phyloP scores from a whole-genome alignment of 2,329 filamentous ascomycete species.

The Cladophialophora immunda region DNA sequence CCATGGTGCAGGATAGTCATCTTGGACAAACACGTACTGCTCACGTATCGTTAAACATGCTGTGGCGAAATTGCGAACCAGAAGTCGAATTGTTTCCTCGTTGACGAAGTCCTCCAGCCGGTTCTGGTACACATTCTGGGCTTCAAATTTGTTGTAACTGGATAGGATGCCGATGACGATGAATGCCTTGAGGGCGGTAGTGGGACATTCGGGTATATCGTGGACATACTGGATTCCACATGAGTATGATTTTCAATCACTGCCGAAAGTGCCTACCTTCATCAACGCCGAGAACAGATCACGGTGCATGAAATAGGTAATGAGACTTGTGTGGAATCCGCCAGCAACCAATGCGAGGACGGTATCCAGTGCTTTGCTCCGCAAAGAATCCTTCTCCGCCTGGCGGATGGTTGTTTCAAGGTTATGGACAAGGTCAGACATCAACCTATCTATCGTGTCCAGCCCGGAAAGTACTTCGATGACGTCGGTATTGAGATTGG shows the following conservation, averaged over 20 bases:
- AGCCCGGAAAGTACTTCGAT: slow-evolving; percentile 89
- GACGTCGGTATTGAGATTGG: slow-evolving; percentile 93
- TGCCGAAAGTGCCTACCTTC: slow-evolving; percentile 69
- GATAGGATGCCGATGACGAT: slow-evolving; percentile 84
- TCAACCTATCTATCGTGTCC: slow-evolving; percentile 84
- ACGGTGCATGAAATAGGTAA: slow-evolving; percentile 93
- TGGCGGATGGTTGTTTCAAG: slow-evolving; percentile 84
- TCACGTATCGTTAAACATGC: slow-evolving; percentile 74
- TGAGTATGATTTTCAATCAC: slow-evolving; percentile 27
- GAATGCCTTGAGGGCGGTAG: slow-evolving; percentile 74
- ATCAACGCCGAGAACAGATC: slow-evolving; percentile 94
- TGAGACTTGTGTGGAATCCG: slow-evolving; percentile 92
- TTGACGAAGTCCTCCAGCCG: slow-evolving; percentile 96
- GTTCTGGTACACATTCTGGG: slow-evolving; percentile 93
- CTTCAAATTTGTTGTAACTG: slow-evolving; percentile 99
- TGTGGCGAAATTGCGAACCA: slow-evolving; percentile 77
- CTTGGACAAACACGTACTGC: slow-evolving; percentile 84
- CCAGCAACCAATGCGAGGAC: slow-evolving; percentile 86
- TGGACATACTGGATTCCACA: slow-evolving; percentile 48
- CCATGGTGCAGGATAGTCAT: slow-evolving; percentile 92
- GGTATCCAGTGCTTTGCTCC: slow-evolving; percentile 81
- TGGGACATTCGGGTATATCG: slow-evolving; percentile 62
- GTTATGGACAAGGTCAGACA: slow-evolving; percentile 85
- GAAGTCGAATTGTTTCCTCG: slow-evolving; percentile 82
- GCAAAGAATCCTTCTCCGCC: slow-evolving; percentile 74